Conservation (phyloP, 2,329 filamentous ascomycete species). For the Penicillium hordei region DNA sequence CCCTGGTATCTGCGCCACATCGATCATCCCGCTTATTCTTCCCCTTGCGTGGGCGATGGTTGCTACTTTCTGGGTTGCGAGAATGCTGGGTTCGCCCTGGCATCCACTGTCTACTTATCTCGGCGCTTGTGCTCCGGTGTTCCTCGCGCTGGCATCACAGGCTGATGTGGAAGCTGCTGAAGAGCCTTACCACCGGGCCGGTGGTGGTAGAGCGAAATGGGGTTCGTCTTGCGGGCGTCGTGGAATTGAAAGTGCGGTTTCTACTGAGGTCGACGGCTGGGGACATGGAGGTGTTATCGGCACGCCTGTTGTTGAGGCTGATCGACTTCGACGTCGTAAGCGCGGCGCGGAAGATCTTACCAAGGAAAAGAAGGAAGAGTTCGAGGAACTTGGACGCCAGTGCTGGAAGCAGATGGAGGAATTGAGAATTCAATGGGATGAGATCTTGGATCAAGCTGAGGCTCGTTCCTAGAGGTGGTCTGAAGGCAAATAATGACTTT, state of each 20-base stretch:
- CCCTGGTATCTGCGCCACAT: conserved; percentile 81
- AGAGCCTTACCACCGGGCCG: conserved; percentile 56
- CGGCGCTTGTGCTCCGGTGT: conserved; percentile 73
- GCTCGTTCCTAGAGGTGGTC: background rate
- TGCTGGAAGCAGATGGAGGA: conserved; percentile 48
- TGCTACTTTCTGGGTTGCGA: conserved; percentile 66
- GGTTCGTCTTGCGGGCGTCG: conserved; percentile 66
- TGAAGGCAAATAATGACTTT: background rate
- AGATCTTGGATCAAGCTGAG: conserved; percentile 39
- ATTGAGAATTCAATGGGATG: conserved; percentile 42
- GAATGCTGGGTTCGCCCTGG: conserved; percentile 84
- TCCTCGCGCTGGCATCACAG: conserved; percentile 70
- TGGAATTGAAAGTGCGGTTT: conserved; percentile 63
- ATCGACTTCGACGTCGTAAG: conserved; percentile 58
- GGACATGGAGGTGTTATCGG: conserved; percentile 60
- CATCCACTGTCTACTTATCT: conserved; percentile 74
- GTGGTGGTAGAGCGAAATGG: conserved; percentile 71
- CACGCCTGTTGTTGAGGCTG: conserved; percentile 52
- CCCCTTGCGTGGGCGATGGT: conserved; percentile 70
- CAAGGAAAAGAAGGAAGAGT: conserved; percentile 35
- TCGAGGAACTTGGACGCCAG: conserved; percentile 42
- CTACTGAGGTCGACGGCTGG: conserved; percentile 86
- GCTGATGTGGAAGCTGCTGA: conserved; percentile 40
- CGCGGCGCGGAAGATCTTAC: conserved; percentile 60
- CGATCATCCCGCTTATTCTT: conserved; percentile 71